Evolutionary conservation across 202 grass and related monocot genomes (phyloP), one percentile per base, ranked within the genome.

Genomic region (Carex arenaria): DNA sequence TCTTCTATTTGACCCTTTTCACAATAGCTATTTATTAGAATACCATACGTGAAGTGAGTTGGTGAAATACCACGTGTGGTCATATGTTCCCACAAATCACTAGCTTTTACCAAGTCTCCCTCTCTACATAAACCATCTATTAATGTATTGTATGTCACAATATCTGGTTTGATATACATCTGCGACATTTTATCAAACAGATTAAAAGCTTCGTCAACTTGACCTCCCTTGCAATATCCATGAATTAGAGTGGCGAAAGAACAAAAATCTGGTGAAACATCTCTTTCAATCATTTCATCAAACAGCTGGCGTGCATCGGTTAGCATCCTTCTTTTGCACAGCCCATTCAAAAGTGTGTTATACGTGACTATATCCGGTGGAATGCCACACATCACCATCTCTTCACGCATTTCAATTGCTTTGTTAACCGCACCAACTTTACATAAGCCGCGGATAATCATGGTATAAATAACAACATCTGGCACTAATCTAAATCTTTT

Each of bases 131-230:
- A 90, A 28, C 95, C 95, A 86, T 95, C 89, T 81, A 98, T 90
- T 85, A 95, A 93, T 84, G 86, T 95, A 87, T 98, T 98, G 85
- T 98, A 98, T 26, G 95, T 93, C 49, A 98, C 88, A 42, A 93
- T 76, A 61, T 98, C 90, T 70, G 95, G 93, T 52, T 67, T 98
- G 82, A 98, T 86, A 62, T 87, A 84, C 28, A 47, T 72, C 1
- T 93, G 71, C 54, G 89, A 83, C 83, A 95, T 84, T 61, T 67
- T 92, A 10, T 93, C 89, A 86, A 93, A 93, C 23, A 95, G 69
- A 38, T 86, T 83, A 79, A 91, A 42, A 53, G 89, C 91, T 72
- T 91, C 90, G 55, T 90, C 88, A 22, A 82, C 15, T 12, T 81
- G 80, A 42, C 92, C 88, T 22, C 84, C 56, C 23, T 89, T 89